Conservation (phyloP, 140 eudicot species). For the Stevia rebaudiana region DNA sequence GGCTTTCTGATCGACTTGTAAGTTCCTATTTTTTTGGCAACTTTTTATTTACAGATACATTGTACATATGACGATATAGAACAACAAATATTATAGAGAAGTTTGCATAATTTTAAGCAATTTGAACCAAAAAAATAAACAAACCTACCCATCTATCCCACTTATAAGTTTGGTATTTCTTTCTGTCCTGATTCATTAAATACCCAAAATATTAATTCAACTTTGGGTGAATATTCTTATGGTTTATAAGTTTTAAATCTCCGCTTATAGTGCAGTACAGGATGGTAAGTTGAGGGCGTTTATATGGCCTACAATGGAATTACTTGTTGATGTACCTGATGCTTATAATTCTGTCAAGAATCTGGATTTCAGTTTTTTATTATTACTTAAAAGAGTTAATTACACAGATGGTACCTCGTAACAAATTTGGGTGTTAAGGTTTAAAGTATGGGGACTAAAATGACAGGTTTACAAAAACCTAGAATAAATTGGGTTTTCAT, state of each 20-base stretch:
- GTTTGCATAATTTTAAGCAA: constrained; percentile 1
- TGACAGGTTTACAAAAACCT: neutral
- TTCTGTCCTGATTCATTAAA: constrained; percentile 4
- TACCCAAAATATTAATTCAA: neutral
- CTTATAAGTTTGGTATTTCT: too few species aligned
- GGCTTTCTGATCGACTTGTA: constrained; percentile 79
- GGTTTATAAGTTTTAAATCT: constrained; percentile 26
- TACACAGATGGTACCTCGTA: too few species aligned
- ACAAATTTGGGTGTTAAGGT: too few species aligned
- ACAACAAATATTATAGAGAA: neutral
- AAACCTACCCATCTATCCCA: too few species aligned
- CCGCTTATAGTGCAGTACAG: constrained; percentile 68
- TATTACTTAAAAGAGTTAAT: neutral
- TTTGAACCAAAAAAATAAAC: too few species aligned
- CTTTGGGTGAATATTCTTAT: neutral
- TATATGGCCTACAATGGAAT: constrained; percentile 95
- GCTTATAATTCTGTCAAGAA: constrained; percentile 79
- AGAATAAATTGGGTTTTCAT: neutral
- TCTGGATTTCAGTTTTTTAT: constrained; percentile 64
- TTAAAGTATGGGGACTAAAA: neutral
- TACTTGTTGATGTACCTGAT: constrained; percentile 45
- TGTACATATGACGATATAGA: neutral
- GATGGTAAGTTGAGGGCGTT: constrained; percentile 95
- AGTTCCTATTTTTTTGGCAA: neutral
- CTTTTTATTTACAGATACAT: neutral